phyloP scores from a whole-genome alignment of 2,329 filamentous ascomycete species.

The Colletotrichum shisoi region DNA sequence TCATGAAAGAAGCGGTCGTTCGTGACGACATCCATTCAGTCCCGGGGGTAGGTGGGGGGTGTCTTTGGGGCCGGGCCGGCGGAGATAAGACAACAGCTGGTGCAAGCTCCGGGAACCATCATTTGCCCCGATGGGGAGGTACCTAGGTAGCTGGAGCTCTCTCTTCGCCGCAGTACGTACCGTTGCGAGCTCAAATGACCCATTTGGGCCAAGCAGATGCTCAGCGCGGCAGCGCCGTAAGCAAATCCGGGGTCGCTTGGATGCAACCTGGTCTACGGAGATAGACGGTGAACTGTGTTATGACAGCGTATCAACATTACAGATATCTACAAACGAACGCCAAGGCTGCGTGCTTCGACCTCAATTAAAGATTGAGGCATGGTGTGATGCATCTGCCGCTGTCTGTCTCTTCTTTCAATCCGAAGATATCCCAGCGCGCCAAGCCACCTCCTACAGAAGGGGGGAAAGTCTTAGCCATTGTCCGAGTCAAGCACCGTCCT shows the following conservation, averaged over 20 bases:
- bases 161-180: neutral
- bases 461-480: slow-evolving; percentile 1
- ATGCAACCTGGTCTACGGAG: slow-evolving; percentile 18
- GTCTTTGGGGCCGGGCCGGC: slow-evolving; percentile 21
- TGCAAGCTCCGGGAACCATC: slow-evolving; percentile 31
- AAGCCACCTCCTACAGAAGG: neutral
- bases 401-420: neutral
- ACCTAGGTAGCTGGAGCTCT: slow-evolving; percentile 2
- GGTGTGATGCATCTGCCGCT: neutral
- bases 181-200: neutral
- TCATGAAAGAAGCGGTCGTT: slow-evolving; percentile 30
- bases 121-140: neutral
- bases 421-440: neutral
- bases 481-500: slow-evolving; percentile 19
- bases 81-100: slow-evolving; percentile 39
- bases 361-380: neutral
- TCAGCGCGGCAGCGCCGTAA: slow-evolving; percentile 19
- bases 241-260: slow-evolving; percentile 28
- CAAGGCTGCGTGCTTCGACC: neutral
- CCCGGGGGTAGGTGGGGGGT: slow-evolving; percentile 34
- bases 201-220: neutral
- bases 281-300: neutral
- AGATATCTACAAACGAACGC: neutral
- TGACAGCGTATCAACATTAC: too few relatives aligned
- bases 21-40: slow-evolving; percentile 38